Evolutionary conservation across 257 asterid genomes (phyloP).

Genomic region (Craterostigma plantagineum): DNA sequence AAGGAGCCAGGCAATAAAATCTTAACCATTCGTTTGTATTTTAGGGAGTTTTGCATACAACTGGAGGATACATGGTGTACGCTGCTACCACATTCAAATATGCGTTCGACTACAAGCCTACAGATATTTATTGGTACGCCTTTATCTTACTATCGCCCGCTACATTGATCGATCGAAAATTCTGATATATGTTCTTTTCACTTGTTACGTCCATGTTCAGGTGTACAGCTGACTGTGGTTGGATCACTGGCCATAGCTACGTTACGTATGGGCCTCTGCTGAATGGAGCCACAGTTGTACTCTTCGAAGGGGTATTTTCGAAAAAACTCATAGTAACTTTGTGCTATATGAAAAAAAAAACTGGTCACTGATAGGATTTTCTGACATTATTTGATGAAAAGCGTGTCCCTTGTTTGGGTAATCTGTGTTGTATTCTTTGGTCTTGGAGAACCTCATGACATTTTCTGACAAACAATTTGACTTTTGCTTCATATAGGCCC

Average conservation of each 20-base stretch:
- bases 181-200: neutral
- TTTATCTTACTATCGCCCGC: constrained; percentile 1
- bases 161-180: constrained; percentile 3
- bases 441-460: no score
- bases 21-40: constrained; percentile 12
- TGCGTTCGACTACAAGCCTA: constrained; percentile 85
- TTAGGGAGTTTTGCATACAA: constrained; percentile 95
- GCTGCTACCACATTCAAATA: constrained; percentile 91
- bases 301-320: constrained; percentile 84
- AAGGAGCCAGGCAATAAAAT: constrained; percentile 15
- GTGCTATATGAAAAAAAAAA: no score
- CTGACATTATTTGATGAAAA: no score
- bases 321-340: neutral
- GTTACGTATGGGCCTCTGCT: constrained; percentile 95
- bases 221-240: constrained; percentile 99
- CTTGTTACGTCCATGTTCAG: constrained; percentile 23
- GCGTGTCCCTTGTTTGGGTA: no score
- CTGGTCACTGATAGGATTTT: no score
- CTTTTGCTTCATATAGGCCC: constrained; percentile 40
- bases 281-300: constrained; percentile 70
- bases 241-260: constrained; percentile 99
- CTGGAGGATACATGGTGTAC: constrained; percentile 98
- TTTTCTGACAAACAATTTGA: constrained; percentile 5
- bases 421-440: no score
- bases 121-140: constrained; percentile 79